Conservation (phyloP, 2,329 filamentous ascomycete species). For the Trichophyton benhamiae region DNA sequence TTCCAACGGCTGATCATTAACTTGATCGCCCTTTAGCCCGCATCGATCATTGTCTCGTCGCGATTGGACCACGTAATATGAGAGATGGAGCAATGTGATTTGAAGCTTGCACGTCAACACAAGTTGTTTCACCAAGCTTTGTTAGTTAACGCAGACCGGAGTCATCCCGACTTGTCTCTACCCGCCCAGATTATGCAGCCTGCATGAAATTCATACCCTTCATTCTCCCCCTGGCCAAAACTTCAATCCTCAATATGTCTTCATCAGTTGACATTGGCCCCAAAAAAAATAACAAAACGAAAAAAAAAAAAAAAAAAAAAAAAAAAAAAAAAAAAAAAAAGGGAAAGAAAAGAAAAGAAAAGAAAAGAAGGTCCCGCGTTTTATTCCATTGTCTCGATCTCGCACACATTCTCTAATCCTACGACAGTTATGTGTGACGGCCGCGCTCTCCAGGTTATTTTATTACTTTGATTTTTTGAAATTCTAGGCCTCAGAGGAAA, state of each 20-base stretch:
- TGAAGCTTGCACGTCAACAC: background rate
- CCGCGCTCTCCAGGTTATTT: background rate
- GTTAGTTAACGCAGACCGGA: background rate
- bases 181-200: background rate
- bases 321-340: too few species aligned
- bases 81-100: slow-evolving; percentile 1
- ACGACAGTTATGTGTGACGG: background rate
- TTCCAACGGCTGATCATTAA: slow-evolving; percentile 1
- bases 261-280: background rate
- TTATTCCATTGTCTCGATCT: background rate
- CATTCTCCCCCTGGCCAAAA: background rate
- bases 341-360: background rate
- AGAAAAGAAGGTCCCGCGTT: background rate
- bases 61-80: slow-evolving; percentile 2
- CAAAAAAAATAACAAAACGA: too few species aligned
- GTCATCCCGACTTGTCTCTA: background rate
- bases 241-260: background rate
- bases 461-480: background rate
- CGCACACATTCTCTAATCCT: slow-evolving; percentile 1
- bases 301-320: too few species aligned
- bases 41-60: background rate
- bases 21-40: background rate
- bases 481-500: slow-evolving; percentile 5
- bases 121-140: background rate
- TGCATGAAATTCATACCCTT: slow-evolving; percentile 2